Percentiles rank a stretch among this genome's conserved stretches.
phyloP scores from a whole-genome alignment of 129 eudicot genomes.

The Chrysanthemum seticuspe region DNA sequence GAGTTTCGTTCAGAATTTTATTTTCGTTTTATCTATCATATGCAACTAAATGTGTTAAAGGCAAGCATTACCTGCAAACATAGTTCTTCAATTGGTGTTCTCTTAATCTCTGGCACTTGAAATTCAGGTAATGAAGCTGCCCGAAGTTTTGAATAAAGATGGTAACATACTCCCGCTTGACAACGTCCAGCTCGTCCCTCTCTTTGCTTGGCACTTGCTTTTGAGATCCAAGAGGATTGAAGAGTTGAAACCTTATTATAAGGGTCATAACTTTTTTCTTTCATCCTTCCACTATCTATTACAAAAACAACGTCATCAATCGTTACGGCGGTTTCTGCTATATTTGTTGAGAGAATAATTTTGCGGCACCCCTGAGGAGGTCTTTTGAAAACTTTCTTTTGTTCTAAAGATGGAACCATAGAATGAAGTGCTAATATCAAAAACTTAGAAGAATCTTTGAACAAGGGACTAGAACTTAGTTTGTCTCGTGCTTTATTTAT shows the following conservation, averaged over 20 bases:
- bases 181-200: conserved; percentile 99
- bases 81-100: conserved; percentile 93
- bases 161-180: conserved; percentile 92
- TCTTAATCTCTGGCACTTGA: conserved; percentile 91
- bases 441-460: conserved; percentile 65
- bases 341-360: conserved; percentile 89
- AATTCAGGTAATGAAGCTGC: conserved; percentile 84
- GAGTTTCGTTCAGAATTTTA: too few species aligned
- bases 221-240: conserved; percentile 88
- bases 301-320: conserved; percentile 98
- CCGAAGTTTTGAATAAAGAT: conserved; percentile 78
- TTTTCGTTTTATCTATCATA: conserved; percentile 1
- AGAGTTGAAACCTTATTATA: conserved; percentile 89
- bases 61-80: conserved; percentile 73
- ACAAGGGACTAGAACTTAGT: conserved; percentile 48
- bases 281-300: conserved; percentile 89
- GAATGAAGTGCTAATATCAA: conserved; percentile 76
- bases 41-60: conserved; percentile 11
- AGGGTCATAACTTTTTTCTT: conserved; percentile 94
- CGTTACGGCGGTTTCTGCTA: conserved; percentile 94
- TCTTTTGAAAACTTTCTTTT: conserved; percentile 72
- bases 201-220: conserved; percentile 95
- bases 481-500: conserved; percentile 78
- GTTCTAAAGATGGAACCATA: conserved; percentile 81
- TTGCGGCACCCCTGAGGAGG: conserved; percentile 87